Evolutionary conservation across 179 eudicot genomes (phyloP).

Genomic region (Heliamphora pulchella): DNA sequence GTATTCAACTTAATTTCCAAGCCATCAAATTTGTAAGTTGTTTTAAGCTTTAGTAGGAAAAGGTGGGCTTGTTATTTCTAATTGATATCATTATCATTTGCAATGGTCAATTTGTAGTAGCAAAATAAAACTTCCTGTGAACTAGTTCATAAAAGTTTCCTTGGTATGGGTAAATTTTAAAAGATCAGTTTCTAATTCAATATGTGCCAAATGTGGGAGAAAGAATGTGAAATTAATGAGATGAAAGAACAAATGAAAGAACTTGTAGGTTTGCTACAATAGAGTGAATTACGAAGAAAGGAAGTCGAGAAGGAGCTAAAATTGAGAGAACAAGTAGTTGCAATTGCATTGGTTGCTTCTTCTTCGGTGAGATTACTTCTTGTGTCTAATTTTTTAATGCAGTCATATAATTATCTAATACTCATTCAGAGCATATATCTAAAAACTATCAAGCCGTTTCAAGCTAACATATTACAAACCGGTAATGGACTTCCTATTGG

Average conservation of each 20-base stretch:
- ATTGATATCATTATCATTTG: background rate
- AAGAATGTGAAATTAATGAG: conserved; percentile 74
- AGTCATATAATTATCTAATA: background rate
- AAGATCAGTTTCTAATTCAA: background rate
- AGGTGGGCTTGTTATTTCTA: background rate
- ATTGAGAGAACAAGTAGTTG: conserved; percentile 72
- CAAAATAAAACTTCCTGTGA: background rate
- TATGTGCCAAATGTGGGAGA: conserved; percentile 86
- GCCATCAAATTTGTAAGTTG: too few relatives aligned
- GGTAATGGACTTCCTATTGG: background rate
- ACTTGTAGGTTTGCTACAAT: conserved; percentile 72
- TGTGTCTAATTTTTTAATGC: background rate
- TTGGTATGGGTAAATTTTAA: background rate
- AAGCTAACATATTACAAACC: too few relatives aligned
- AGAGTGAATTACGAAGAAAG: conserved; percentile 84
- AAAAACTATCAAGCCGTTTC: background rate
- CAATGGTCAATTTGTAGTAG: background rate
- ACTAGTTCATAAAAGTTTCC: background rate
- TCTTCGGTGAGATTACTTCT: conserved; percentile 48
- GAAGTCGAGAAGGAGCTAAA: conserved; percentile 92
- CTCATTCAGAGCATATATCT: background rate
- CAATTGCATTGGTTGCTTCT: conserved; percentile 61
- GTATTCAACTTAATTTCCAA: too few relatives aligned
- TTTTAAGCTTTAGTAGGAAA: too few relatives aligned
- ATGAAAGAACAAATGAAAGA: conserved; percentile 92